Conservation (phyloP, 139 green algal species). For the Desmodesmus armatus region DNA sequence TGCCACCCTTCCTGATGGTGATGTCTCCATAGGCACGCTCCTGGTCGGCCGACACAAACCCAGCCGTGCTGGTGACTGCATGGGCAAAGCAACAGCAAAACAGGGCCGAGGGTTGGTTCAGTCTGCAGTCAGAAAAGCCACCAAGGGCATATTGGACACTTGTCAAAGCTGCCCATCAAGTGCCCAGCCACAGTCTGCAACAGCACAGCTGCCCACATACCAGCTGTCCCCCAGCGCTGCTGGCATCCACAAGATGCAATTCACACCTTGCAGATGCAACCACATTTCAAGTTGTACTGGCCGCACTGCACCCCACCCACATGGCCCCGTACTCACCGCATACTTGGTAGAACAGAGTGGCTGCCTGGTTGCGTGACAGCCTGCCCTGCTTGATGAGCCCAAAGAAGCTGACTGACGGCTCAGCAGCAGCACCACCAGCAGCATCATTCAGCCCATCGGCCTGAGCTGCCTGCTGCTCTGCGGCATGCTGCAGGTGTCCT, state of each 20-base stretch:
- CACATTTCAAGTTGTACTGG: neutral
- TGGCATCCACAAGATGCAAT: neutral
- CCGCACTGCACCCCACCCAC: neutral
- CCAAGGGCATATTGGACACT: too few relatives aligned
- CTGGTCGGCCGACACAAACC: conserved; percentile 41
- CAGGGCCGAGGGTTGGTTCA: too few relatives aligned
- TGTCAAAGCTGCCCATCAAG: too few relatives aligned
- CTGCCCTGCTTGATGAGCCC: conserved; percentile 11
- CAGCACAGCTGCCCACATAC: too few relatives aligned
- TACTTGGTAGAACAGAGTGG: conserved; percentile 58
- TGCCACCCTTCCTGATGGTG: conserved; percentile 34
- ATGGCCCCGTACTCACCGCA: conserved; percentile 22
- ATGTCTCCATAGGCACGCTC: conserved; percentile 49
- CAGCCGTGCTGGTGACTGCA: conserved; percentile 45
- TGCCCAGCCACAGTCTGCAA: too few relatives aligned
- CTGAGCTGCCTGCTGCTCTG: neutral
- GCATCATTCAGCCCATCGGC: neutral
- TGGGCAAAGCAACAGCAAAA: too few relatives aligned
- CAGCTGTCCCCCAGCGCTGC: neutral
- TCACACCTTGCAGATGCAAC: neutral
- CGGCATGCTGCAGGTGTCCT: conserved; percentile 21
- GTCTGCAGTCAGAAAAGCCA: too few relatives aligned
- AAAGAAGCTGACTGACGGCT: conserved; percentile 41
- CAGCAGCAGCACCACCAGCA: neutral
- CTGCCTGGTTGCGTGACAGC: conserved; percentile 40